Evolutionary conservation across 768 basidiomycete genomes (phyloP), one percentile per base, ranked within the genome.

Genomic region (Sistotremastrum suecicum): DNA sequence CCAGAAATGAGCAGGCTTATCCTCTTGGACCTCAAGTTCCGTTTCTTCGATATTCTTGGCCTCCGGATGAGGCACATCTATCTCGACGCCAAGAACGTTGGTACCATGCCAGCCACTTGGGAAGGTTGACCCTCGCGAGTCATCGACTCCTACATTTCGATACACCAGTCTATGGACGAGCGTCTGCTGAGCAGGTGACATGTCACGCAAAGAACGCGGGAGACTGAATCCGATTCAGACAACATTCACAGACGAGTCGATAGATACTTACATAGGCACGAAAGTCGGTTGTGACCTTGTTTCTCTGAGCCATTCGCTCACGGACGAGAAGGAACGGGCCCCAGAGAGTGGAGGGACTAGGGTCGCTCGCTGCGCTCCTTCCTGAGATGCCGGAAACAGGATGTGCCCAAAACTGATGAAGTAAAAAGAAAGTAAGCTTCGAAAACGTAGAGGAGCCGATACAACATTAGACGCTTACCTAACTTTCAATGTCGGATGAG

Each of bases 321-420:
- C 54, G 20, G 71, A 64, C 9, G 58, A 52, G 47, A 75, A 63
- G 29, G 65, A 50, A 39, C 59, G 60, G 4, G 59, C 52, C 7
- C 71, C 72, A 38, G 58, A 54, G 9, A 80, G 52, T 7, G 77
- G 78, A 30, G 77, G 71, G 20, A 59, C 54, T 29, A 80, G 63
- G 9, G 59, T 65, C 5, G 58, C 50, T 34, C 58, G 63, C 43
- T 63, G 60, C 36, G 59, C 60, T 30, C 20, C 7, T 5, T 29
- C 12, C 30, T 33, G 11, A 4, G 33, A 32, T 12, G 50, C 39
- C 7, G 46, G 41, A 34, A 50, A 50, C 0, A 48, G 42, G 34
- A 50, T 39, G 37, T 50, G 36, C 10, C 50, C 50, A 9, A 44
- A 31, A 29, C 47, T 48, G 11, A 32, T 10, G 29, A 5, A 11